Evolutionary conservation across 2,329 filamentous ascomycete genomes (phyloP).

Genomic region (Xenoacremonium recifei): DNA sequence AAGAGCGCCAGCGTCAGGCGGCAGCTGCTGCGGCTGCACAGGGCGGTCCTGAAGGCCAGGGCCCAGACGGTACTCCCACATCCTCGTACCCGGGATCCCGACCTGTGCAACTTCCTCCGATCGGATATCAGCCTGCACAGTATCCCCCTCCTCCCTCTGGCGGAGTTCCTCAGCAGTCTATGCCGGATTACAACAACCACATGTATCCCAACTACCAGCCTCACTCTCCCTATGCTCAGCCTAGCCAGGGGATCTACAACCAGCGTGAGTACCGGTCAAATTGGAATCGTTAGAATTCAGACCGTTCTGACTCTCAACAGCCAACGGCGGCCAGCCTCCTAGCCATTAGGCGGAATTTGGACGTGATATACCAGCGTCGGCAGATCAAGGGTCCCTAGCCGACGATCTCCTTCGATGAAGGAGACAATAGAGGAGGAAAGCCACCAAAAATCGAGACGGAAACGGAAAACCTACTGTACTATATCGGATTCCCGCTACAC

Average conservation of each 20-base stretch:
- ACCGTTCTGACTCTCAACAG: slow-evolving; percentile 19
- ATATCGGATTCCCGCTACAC: slow-evolving; percentile 20
- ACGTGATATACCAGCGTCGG: too few relatives aligned
- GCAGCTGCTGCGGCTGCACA: slow-evolving; percentile 55
- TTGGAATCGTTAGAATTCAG: not conserved
- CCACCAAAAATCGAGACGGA: slow-evolving; percentile 27
- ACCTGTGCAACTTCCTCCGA: slow-evolving; percentile 67
- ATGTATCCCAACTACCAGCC: slow-evolving; percentile 59
- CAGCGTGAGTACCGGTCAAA: slow-evolving; percentile 45
- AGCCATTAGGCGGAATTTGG: slow-evolving; percentile 29
- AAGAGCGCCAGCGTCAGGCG: slow-evolving; percentile 68
- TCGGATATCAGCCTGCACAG: slow-evolving; percentile 67
- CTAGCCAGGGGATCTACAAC: slow-evolving; percentile 58
- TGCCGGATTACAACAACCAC: slow-evolving; percentile 57
- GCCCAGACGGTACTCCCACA: slow-evolving; percentile 40
- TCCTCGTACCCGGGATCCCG: slow-evolving; percentile 58
- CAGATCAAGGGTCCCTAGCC: too few relatives aligned
- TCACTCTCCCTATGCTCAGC: slow-evolving; percentile 57
- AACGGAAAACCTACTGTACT: slow-evolving; percentile 27
- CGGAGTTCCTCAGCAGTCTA: slow-evolving; percentile 48
- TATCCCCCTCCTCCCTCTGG: slow-evolving; percentile 63
- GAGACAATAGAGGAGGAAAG: slow-evolving; percentile 25
- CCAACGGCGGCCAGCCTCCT: slow-evolving; percentile 34
- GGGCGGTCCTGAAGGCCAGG: slow-evolving; percentile 46
- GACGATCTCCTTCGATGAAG: slow-evolving; percentile 1